Evolutionary conservation across 169 alveolate species (phyloP), one percentile per base, ranked within the genome.

Genomic region (Plasmodium yoelii): DNA sequence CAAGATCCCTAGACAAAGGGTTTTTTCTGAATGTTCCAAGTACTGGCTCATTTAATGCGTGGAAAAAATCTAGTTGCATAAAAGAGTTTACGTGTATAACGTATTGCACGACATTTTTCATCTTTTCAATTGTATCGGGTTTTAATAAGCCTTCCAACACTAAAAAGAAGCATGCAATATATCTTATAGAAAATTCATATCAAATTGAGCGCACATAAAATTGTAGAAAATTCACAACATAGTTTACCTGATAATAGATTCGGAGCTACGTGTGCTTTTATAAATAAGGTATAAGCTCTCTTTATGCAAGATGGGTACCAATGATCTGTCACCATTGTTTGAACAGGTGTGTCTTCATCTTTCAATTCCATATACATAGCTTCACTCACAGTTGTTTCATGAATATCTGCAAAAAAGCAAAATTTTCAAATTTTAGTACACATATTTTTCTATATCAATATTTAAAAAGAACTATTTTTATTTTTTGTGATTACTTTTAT

Each of bases 21-120:
- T 47, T n/a, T 39, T 13, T 24, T 10, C 74, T 63, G 4, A 24
- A n/a, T 47, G 22, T 15, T 56, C 72, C 64, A 46, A 39, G 39
- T 12, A 67, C 44, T 44, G 88, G 88, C 60, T 74, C 88, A 74
- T 74, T 74, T 5, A 74, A 44, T 18, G 28, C 24, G 13, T 74
- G 73, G 47, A 74, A 74, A 74, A 74, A 74, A 74, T 74, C 88
- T 64, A 74, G 26, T 19, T 74, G 88, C 7, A 63, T 24, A 74
- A 74, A 74, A 13, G 88, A 74, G 24, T 74, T 74, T 49, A 74
- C 88, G 22, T 74, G 88, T 5, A 74, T 67, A 15, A 74, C 7
- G 63, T 61, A 74, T 7, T 22, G 15, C 1, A 74, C 8, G 28
- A 42, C 1, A n/a, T 74, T 74, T 61, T 74, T 74, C 75, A 74